These are phyloP conservation scores for Thelephora ganbajun DNA, from an alignment of 768 basidiomycete genomes.

Conservation along the genomic window DNA sequence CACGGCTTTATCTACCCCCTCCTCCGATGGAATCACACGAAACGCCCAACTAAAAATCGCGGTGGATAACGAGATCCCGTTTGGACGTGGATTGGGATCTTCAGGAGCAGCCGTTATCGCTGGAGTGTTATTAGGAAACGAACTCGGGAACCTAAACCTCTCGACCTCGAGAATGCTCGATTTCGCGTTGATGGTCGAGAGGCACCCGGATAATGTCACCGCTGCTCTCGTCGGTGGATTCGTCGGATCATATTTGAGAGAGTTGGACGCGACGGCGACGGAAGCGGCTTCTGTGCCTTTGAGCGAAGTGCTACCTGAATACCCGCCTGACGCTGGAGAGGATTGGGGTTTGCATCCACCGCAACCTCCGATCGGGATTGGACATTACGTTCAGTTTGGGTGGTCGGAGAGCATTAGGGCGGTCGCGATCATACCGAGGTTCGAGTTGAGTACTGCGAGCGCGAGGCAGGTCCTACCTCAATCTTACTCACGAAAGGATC, in stretches of 20 bases:
- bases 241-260: constrained; percentile 89
- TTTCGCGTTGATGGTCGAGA: constrained; percentile 97
- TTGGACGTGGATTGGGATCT: constrained; percentile 93
- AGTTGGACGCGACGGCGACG: constrained; percentile 69
- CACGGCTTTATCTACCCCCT: constrained; percentile 12
- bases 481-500: constrained; percentile 76
- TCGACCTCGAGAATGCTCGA: constrained; percentile 68
- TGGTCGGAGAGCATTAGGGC: constrained; percentile 83
- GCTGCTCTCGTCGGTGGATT: constrained; percentile 95
- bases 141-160: constrained; percentile 64
- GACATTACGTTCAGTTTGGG: constrained; percentile 82
- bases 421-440: constrained; percentile 86
- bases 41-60: constrained; percentile 41
- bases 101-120: constrained; percentile 99
- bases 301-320: constrained; percentile 92
- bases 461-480: constrained; percentile 83
- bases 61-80: constrained; percentile 88
- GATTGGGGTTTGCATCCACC: constrained; percentile 88
- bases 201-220: constrained; percentile 98
- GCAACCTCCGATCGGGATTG: constrained; percentile 77
- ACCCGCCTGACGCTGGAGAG: constrained; percentile 82
- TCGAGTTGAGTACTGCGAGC: constrained; percentile 92
- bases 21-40: neutral
- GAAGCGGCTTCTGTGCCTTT: constrained; percentile 84
- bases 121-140: constrained; percentile 80